Base-by-base conservation (phyloP, 2,329 filamentous ascomycete species). In the Fusarium sp. region DNA sequence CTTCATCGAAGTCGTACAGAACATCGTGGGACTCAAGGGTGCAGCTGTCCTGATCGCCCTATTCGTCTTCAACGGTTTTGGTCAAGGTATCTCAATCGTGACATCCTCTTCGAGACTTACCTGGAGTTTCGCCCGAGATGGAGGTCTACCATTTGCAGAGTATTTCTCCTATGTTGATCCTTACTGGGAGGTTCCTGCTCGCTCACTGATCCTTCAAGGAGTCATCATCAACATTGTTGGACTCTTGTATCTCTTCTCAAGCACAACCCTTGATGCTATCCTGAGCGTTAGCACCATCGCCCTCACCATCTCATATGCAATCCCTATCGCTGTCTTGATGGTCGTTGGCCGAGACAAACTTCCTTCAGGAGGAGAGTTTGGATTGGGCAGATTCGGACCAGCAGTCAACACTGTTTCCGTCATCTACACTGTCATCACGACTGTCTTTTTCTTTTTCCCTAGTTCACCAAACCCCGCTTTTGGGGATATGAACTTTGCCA, bases 231-330 rank as follows among this genome's bases (percentile, higher is more conserved):
- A 73, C 23, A 55, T 80, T 18, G 80, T 89, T 13, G 87, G 87
- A 5, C 73, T 88, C 2, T 78, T 89, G 0, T 88, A 87, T 63
- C 80, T 86, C 4, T 88, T 87, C 63, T 81, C 86, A 30, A 82
- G 80, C 65, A 86, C 85, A 0, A 85, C 86, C 0, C 82, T 88
- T 6, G 78, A 83, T 18, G 86, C 86, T 4, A 85, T 87, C 30
- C 73, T 87, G 37, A 84, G 83, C 60, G 85, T 87, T 61, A 86
- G 85, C 76, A 87, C 86, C 2, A 87, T 88, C 63, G 84, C 86
- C 0, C 76, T 88, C 4, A 88, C 86, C 2, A 81, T 88, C n/a
- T 87, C 79, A 5, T 80, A 80, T 27, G 79, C 72, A 0, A 77
- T 88, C 64, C 85, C 86, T 1, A 87, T 88, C 20, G 42, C 80